Percentiles rank a stretch among this genome's conserved stretches.
Evolutionary conservation across 2,329 filamentous ascomycete genomes (phyloP).

Genomic region (Colletotrichum gigasporum): DNA sequence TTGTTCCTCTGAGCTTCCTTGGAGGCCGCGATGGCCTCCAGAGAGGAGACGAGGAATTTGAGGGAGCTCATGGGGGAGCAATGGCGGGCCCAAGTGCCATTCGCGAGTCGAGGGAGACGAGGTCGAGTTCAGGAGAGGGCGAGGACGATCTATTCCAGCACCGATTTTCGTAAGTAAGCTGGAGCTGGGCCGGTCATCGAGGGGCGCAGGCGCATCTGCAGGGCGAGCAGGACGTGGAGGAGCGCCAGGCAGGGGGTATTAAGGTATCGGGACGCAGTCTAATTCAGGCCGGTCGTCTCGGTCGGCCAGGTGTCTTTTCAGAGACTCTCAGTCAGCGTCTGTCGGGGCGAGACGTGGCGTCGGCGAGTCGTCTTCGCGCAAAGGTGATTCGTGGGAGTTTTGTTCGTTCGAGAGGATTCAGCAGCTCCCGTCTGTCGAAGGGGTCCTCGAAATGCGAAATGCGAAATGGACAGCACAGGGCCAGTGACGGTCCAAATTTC

Average conservation of each 20-base stretch:
- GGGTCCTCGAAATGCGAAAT: constrained; percentile 20
- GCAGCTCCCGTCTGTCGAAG: constrained; percentile 1
- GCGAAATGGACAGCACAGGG: constrained; percentile 27
- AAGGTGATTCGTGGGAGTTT: too few relatives aligned
- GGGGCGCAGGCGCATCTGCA: constrained; percentile 31
- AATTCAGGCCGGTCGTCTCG: too few relatives aligned
- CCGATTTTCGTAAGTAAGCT: constrained; percentile 14
- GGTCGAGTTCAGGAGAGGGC: constrained; percentile 2
- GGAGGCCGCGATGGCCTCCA: constrained; percentile 90
- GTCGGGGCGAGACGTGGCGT: neutral
- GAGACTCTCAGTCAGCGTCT: neutral
- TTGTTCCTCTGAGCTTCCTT: constrained; percentile 92
- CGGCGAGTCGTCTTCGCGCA: neutral
- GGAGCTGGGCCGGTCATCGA: constrained; percentile 23
- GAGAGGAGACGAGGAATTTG: constrained; percentile 92
- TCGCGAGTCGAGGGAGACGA: constrained; percentile 38
- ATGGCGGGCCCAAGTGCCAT: constrained; percentile 53
- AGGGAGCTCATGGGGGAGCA: constrained; percentile 85
- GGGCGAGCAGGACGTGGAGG: constrained; percentile 16
- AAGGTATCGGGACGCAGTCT: too few relatives aligned
- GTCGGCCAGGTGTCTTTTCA: too few relatives aligned
- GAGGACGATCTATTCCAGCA: constrained; percentile 1
- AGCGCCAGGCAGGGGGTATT: constrained; percentile 3
- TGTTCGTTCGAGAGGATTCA: constrained; percentile 30
- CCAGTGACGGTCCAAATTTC: constrained; percentile 32